Conservation (phyloP, 352 stramenopile genomes). For the Globisporangium nodosum region DNA sequence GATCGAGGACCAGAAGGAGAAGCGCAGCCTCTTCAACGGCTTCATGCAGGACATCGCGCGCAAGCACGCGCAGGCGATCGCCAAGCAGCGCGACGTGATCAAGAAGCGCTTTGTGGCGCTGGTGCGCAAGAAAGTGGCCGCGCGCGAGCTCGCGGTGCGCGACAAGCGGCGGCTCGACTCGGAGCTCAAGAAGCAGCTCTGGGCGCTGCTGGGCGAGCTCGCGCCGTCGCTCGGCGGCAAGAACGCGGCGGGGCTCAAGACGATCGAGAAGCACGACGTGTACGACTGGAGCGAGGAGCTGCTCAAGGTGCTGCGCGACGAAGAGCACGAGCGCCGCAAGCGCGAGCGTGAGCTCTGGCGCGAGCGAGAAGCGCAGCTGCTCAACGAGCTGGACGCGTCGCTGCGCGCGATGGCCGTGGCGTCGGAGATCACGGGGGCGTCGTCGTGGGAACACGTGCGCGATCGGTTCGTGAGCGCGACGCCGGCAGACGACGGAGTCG, state of each 20-base stretch:
- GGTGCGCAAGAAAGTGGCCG: conserved; percentile 30
- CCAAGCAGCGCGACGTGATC: conserved; percentile 35
- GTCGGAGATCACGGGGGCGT: conserved; percentile 6
- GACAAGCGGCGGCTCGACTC: conserved; percentile 35
- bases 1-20: conserved; percentile 55
- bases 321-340: conserved; percentile 42
- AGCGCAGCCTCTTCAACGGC: conserved; percentile 59
- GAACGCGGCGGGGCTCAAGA: conserved; percentile 20
- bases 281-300: conserved; percentile 60
- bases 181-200: conserved; percentile 36
- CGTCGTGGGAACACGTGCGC: conserved; percentile 3
- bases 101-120: conserved; percentile 34
- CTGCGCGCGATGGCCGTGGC: conserved; percentile 5
- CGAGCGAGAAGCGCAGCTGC: conserved; percentile 27
- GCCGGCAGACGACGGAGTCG: neutral
- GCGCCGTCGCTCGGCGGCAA: neutral
- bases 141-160: conserved; percentile 15
- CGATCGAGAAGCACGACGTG: conserved; percentile 47
- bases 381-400: conserved; percentile 20
- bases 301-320: conserved; percentile 32
- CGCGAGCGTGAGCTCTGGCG: conserved; percentile 39
- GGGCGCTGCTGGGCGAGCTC: conserved; percentile 32
- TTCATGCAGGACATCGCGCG: conserved; percentile 64
- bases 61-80: conserved; percentile 38
- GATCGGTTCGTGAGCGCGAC: neutral